Conservation (phyloP, 495 filamentous ascomycete genomes). For the Stereocaulon alpinum region DNA sequence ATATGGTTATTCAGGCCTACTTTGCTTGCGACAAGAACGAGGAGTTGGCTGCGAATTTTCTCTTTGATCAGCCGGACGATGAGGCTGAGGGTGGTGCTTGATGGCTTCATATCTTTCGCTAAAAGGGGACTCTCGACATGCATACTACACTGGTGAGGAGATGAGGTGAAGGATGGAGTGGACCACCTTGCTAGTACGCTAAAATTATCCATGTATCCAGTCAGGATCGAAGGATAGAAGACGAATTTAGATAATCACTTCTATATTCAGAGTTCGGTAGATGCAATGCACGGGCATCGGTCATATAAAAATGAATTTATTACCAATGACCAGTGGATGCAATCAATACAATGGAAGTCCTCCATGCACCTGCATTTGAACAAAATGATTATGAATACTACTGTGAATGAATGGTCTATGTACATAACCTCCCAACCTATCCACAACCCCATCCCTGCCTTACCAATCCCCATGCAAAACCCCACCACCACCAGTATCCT, state of each 20-base stretch:
- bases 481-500: neutral
- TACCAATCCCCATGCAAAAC: conserved; percentile 1
- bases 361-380: neutral
- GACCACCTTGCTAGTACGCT: neutral
- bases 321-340: no score
- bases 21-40: conserved; percentile 99
- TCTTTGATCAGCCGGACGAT: conserved; percentile 94
- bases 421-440: neutral
- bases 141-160: neutral
- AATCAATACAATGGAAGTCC: neutral
- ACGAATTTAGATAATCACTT: neutral
- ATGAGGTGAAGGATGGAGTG: neutral
- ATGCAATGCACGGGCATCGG: neutral
- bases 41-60: conserved; percentile 91
- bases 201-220: neutral
- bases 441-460: no score
- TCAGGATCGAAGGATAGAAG: neutral
- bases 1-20: conserved; percentile 94
- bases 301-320: no score
- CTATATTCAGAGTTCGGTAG: neutral
- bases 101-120: neutral
- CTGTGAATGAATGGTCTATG: neutral
- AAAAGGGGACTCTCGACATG: neutral
- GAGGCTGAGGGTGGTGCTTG: conserved; percentile 44
- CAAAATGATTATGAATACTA: neutral